Conservation (phyloP, 2,329 filamentous ascomycete genomes). For the Pestalotiopsis sp. region DNA sequence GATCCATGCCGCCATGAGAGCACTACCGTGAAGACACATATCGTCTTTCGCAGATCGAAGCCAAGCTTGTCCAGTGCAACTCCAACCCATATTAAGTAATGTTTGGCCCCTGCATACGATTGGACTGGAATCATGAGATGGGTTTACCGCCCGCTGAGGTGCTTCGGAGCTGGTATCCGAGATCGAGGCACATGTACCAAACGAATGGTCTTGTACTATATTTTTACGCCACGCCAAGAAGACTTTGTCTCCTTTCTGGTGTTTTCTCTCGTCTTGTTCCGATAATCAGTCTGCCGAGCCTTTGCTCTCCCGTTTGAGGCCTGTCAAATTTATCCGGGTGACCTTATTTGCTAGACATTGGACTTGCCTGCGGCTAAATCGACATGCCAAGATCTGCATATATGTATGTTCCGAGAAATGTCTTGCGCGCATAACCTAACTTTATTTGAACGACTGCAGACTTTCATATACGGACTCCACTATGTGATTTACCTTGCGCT, state of each 20-base stretch:
- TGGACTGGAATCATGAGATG: not conserved
- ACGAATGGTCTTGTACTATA: not conserved
- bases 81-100: not conserved
- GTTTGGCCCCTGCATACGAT: not conserved
- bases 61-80: not conserved
- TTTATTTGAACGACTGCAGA: constrained; percentile 23
- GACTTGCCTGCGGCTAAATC: constrained; percentile 28
- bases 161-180: not conserved
- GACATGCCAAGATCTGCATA: not conserved
- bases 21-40: not conserved
- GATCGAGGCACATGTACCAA: not conserved
- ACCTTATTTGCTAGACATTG: constrained; percentile 17
- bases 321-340: constrained; percentile 20
- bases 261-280: not conserved
- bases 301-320: not conserved
- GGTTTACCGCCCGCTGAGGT: not conserved
- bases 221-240: not conserved
- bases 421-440: not conserved
- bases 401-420: not conserved
- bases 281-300: constrained; percentile 1
- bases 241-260: not conserved
- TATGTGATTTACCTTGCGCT: constrained; percentile 16
- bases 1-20: not conserved
- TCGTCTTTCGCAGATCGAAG: not conserved
- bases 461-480: constrained; percentile 12